Conservation (phyloP, 352 stramenopile genomes). For the Thraustochytrium striatum region DNA sequence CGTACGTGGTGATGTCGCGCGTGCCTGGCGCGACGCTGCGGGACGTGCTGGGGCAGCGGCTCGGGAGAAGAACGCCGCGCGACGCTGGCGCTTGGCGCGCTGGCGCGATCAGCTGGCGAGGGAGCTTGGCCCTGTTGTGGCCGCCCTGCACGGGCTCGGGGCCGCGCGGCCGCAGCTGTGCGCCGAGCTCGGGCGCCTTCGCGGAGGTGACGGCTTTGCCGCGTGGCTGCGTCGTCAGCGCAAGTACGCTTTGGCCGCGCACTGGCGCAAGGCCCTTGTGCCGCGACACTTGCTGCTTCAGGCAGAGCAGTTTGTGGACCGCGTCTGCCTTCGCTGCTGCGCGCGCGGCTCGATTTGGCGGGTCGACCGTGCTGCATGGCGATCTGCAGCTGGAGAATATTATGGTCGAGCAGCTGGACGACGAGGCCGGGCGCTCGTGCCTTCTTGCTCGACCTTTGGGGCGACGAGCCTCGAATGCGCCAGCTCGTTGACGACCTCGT, state of each 20-base stretch:
- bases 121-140: not conserved
- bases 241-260: not conserved
- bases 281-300: not conserved
- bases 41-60: not conserved
- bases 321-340: not conserved
- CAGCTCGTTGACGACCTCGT: constrained; percentile 17
- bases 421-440: not conserved
- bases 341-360: not conserved
- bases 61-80: not conserved
- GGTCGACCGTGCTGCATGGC: constrained; percentile 32
- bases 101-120: not conserved
- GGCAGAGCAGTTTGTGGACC: not conserved
- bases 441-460: not conserved
- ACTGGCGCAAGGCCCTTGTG: not conserved
- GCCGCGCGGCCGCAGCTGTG: not conserved
- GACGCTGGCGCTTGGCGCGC: not conserved
- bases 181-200: not conserved
- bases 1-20: constrained; percentile 16
- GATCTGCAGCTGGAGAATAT: constrained; percentile 47
- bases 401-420: not conserved
- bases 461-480: not conserved
- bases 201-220: not conserved
- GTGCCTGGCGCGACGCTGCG: not conserved
- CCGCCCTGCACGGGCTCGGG: not conserved
- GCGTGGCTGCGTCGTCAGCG: constrained; percentile 1